phyloP scores from a whole-genome alignment of 345 rosid species.

The Lepidium africanum region DNA sequence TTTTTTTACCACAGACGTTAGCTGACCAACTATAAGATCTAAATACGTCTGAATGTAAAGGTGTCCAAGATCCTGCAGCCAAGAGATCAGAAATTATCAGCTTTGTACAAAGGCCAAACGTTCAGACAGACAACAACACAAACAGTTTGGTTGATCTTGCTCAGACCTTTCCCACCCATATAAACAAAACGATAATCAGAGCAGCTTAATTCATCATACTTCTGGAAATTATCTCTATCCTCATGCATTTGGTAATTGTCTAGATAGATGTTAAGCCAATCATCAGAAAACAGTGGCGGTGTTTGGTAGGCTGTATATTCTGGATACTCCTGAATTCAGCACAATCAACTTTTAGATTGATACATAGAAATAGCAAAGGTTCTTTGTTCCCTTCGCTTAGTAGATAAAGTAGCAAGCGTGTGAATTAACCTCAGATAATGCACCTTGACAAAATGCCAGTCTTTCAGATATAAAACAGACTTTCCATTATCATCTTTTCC shows the following conservation, averaged over 20 bases:
- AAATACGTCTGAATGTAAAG: conserved; percentile 95
- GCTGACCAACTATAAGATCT: conserved; percentile 97
- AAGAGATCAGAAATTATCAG: conserved; percentile 14
- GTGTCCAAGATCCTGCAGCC: conserved; percentile 87
- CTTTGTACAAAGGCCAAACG: neutral
- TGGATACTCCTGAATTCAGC: conserved; percentile 71
- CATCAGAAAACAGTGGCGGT: conserved; percentile 58
- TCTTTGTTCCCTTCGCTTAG: neutral
- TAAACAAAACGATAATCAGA: conserved; percentile 95
- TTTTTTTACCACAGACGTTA: conserved; percentile 82
- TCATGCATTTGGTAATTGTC: conserved; percentile 66
- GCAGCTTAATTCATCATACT: conserved; percentile 59
- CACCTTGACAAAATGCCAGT: conserved; percentile 96
- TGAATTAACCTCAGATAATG: conserved; percentile 7
- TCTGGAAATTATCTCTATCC: conserved; percentile 39
- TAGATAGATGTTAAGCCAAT: conserved; percentile 85
- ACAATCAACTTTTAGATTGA: neutral
- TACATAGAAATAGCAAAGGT: neutral
- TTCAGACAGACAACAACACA: conserved; percentile 13
- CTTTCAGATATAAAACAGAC: conserved; percentile 70
- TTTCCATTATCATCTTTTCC: conserved; percentile 18
- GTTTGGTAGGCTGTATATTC: conserved; percentile 65
- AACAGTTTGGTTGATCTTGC: neutral
- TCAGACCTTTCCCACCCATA: conserved; percentile 90
- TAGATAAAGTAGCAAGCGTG: neutral